A percentile compares a stretch with the other conserved stretches of the same genome.
phyloP scores from a whole-genome alignment of 352 stramenopile genomes.

The Globisporangium nodosum region DNA sequence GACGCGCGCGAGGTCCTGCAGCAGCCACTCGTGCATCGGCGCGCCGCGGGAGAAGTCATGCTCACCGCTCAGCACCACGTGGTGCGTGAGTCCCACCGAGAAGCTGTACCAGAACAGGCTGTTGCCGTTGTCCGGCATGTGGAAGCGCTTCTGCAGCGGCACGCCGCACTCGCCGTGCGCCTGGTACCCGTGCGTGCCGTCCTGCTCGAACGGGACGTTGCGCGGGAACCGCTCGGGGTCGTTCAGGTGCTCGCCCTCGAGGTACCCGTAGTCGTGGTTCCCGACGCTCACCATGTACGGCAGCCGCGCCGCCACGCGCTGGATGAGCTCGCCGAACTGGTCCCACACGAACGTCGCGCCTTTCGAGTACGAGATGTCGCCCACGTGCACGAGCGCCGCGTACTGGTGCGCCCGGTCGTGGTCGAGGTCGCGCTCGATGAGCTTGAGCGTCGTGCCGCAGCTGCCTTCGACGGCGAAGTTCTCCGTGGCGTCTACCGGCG shows the following conservation, averaged over 20 bases:
- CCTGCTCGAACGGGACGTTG: slow-evolving; percentile 23
- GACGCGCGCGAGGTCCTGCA: slow-evolving; percentile 65
- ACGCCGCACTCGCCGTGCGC: slow-evolving; percentile 83
- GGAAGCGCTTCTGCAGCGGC: slow-evolving; percentile 60
- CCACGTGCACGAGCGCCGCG: slow-evolving; percentile 71
- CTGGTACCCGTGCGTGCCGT: slow-evolving; percentile 29
- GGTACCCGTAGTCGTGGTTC: slow-evolving; percentile 42
- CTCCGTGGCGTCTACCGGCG: slow-evolving; percentile 10
- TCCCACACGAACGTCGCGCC: slow-evolving; percentile 80
- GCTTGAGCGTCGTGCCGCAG: slow-evolving; percentile 14
- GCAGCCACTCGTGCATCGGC: slow-evolving; percentile 86
- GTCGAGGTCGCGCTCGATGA: slow-evolving; percentile 11
- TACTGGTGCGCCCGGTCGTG: slow-evolving; percentile 25
- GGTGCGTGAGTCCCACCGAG: slow-evolving; percentile 36
- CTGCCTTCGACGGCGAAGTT: slow-evolving; percentile 14
- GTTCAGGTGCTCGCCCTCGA: not conserved
- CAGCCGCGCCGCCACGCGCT: slow-evolving; percentile 58
- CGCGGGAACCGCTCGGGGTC: slow-evolving; percentile 23
- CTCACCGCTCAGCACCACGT: slow-evolving; percentile 81
- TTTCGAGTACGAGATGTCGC: slow-evolving; percentile 74
- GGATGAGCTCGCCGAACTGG: slow-evolving; percentile 75
- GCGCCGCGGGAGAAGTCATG: slow-evolving; percentile 85
- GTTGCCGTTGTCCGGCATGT: slow-evolving; percentile 57
- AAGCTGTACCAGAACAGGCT: slow-evolving; percentile 51
- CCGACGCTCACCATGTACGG: slow-evolving; percentile 69